Conservation (phyloP, 352 stramenopile species). For the Phytophthora tubulina region DNA sequence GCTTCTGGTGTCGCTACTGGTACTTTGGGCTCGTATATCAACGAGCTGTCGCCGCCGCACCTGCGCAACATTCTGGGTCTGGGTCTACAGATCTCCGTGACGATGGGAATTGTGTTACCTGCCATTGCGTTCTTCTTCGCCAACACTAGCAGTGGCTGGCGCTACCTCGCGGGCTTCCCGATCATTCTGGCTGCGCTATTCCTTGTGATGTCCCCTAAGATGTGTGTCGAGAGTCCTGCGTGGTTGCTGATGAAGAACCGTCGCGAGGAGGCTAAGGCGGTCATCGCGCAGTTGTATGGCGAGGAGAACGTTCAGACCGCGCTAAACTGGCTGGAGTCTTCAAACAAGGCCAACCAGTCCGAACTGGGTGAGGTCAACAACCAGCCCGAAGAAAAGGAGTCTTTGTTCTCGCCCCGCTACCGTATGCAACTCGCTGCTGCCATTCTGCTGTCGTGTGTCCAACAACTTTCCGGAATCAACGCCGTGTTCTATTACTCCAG, state of each 20-base stretch:
- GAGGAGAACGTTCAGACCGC: constrained; percentile 43
- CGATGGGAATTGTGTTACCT: constrained; percentile 56
- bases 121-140: constrained; percentile 67
- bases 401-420: constrained; percentile 49
- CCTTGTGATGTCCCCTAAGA: constrained; percentile 45
- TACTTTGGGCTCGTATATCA: constrained; percentile 53
- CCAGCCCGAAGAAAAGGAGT: constrained; percentile 27
- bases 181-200: constrained; percentile 56
- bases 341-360: constrained; percentile 27
- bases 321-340: constrained; percentile 39
- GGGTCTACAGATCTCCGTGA: constrained; percentile 58
- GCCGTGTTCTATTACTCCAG: constrained; percentile 34
- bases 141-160: constrained; percentile 59
- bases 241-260: constrained; percentile 37
- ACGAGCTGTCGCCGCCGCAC: constrained; percentile 46
- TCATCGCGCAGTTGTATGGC: constrained; percentile 43
- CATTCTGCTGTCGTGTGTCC: constrained; percentile 46
- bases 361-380: constrained; percentile 35
- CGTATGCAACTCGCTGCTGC: constrained; percentile 56
- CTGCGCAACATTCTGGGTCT: constrained; percentile 32
- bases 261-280: constrained; percentile 35
- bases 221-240: constrained; percentile 55
- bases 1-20: constrained; percentile 42
- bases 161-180: constrained; percentile 41
- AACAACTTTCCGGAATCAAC: constrained; percentile 74